Conservation (phyloP, 2,329 filamentous ascomycete genomes). For the Penicillium aurantiogriseum region DNA sequence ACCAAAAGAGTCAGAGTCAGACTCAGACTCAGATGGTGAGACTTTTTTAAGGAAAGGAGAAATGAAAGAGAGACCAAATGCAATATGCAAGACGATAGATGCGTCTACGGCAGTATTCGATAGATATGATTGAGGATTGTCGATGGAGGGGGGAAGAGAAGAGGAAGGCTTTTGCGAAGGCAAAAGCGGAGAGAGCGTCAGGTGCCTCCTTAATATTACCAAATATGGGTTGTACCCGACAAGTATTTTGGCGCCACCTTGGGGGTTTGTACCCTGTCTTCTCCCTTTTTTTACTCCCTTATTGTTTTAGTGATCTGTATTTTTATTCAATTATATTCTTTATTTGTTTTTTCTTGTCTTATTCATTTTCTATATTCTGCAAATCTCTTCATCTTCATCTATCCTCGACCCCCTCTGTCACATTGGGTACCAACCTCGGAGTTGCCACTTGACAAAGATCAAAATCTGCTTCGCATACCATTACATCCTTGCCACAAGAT, state of each 20-base stretch:
- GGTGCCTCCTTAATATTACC: conserved; percentile 31
- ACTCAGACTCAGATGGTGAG: not conserved
- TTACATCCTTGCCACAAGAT: conserved; percentile 3
- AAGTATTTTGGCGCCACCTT: conserved; percentile 19
- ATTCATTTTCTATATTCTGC: not conserved
- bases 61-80: conserved; percentile 8
- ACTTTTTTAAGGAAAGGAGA: not conserved
- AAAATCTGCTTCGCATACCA: conserved; percentile 8
- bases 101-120: not conserved
- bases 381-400: not conserved
- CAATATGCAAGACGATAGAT: conserved; percentile 9
- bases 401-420: not conserved
- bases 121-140: conserved; percentile 9
- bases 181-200: conserved; percentile 32
- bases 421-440: conserved; percentile 4
- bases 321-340: conserved; percentile 6
- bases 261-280: conserved; percentile 12
- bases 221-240: conserved; percentile 17
- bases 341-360: conserved; percentile 7
- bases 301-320: not conserved
- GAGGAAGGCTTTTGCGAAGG: conserved; percentile 20
- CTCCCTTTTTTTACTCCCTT: conserved; percentile 12
- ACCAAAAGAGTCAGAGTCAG: not conserved
- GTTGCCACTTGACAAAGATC: conserved; percentile 2
- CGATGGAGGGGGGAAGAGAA: conserved; percentile 13